Conservation (phyloP, 2,329 filamentous ascomycete species). For the Xylariaceae sp. region DNA sequence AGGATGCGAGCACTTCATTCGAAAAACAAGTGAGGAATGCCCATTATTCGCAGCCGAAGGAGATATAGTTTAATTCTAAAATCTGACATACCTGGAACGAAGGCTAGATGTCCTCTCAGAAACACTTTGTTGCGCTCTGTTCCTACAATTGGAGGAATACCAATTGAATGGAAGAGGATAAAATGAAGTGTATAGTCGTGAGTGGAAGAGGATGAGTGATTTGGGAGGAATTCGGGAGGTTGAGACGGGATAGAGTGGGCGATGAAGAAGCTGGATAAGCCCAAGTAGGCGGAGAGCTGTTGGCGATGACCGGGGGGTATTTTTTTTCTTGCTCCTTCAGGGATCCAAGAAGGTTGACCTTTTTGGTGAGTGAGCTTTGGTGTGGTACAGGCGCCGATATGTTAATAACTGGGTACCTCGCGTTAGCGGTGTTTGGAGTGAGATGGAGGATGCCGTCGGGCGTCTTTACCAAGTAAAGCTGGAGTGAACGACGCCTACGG, state of each 20-base stretch:
- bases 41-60: not conserved
- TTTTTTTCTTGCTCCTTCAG: conserved; percentile 15
- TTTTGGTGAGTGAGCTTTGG: conserved; percentile 25
- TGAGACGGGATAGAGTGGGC: conserved; percentile 24
- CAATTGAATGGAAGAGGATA: conserved; percentile 17
- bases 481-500: no score
- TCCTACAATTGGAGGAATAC: conserved; percentile 12
- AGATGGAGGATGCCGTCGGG: conserved; percentile 16
- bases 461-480: no score
- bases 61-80: not conserved
- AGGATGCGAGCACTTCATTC: not conserved
- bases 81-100: conserved; percentile 25
- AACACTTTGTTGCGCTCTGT: conserved; percentile 15
- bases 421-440: conserved; percentile 23
- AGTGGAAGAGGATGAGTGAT: conserved; percentile 15
- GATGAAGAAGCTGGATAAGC: conserved; percentile 26
- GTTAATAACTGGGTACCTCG: conserved; percentile 17
- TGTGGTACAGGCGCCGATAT: conserved; percentile 3
- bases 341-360: conserved; percentile 18
- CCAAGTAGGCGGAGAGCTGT: conserved; percentile 21
- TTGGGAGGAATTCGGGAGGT: conserved; percentile 18
- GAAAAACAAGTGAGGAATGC: not conserved
- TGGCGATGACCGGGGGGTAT: conserved; percentile 23
- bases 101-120: conserved; percentile 5
- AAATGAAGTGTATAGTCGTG: conserved; percentile 8